Evolutionary conservation across 441 rosid genomes (phyloP).

Genomic region (Capsella rubella): DNA sequence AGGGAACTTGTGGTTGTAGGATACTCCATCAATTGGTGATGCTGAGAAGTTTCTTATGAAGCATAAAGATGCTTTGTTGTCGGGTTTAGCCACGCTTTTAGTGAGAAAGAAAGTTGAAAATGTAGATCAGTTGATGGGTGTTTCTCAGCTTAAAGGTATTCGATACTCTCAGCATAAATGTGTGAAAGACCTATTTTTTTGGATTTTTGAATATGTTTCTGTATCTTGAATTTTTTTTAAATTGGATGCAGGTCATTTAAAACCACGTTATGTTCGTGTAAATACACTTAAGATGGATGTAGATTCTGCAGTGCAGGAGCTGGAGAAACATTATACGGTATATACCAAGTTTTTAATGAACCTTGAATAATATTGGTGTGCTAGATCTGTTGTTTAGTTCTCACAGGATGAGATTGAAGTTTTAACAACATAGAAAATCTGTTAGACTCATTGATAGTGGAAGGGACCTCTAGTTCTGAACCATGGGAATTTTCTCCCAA

Average conservation of each 20-base stretch:
- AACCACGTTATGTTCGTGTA: slow-evolving; percentile 86
- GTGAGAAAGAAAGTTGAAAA: slow-evolving; percentile 66
- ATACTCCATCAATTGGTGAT: slow-evolving; percentile 60
- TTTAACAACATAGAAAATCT: slow-evolving; percentile 17
- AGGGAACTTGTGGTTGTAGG: slow-evolving; percentile 46
- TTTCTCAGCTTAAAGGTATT: slow-evolving; percentile 63
- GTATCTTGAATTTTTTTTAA: slow-evolving; percentile 25
- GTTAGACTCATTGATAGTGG: slow-evolving; percentile 14
- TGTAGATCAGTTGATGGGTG: slow-evolving; percentile 61
- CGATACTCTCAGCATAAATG: background rate
- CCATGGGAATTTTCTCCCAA: background rate
- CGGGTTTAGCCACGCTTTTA: slow-evolving; percentile 67
- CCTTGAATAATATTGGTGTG: background rate
- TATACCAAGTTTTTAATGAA: slow-evolving; percentile 19
- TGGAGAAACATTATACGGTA: slow-evolving; percentile 69
- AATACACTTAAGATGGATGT: slow-evolving; percentile 82
- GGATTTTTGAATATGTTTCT: background rate
- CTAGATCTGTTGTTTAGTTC: slow-evolving; percentile 31
- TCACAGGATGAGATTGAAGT: slow-evolving; percentile 22
- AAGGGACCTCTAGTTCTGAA: background rate
- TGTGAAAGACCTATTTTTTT: background rate
- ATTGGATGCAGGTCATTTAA: slow-evolving; percentile 60
- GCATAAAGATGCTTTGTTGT: slow-evolving; percentile 57
- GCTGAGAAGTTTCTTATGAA: slow-evolving; percentile 75
- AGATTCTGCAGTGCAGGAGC: slow-evolving; percentile 63